These are phyloP conservation scores for Sclerotinia sclerotiorum DNA, from an alignment of 2,329 filamentous ascomycete genomes.

Conservation along the genomic window DNA sequence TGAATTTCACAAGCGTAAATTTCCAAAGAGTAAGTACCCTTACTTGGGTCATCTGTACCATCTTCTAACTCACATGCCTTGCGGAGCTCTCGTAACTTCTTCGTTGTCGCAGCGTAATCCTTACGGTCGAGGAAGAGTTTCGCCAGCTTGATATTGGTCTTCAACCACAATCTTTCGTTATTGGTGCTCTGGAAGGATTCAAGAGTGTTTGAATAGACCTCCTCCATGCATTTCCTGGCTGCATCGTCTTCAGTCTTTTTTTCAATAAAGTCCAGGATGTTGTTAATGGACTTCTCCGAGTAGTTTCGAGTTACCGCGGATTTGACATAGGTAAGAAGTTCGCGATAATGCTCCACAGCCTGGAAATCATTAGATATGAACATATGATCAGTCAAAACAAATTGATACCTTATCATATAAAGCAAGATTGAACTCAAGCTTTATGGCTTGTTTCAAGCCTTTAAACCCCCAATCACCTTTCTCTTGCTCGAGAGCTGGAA, in stretches of 20 bases:
- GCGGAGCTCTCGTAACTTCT: constrained; percentile 86
- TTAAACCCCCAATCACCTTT: constrained; percentile 99
- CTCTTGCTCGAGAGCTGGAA: constrained; percentile 79
- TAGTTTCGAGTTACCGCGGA: constrained; percentile 97
- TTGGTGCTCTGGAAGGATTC: constrained; percentile 96
- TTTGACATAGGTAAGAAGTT: constrained; percentile 96
- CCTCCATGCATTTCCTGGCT: constrained; percentile 80
- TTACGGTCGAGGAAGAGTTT: constrained; percentile 89
- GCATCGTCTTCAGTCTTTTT: constrained; percentile 75
- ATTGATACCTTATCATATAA: constrained; percentile 73
- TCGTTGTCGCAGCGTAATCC: constrained; percentile 76
- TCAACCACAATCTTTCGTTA: constrained; percentile 95
- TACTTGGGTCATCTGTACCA: constrained; percentile 86
- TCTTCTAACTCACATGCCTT: constrained; percentile 84
- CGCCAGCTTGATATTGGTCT: constrained; percentile 96
- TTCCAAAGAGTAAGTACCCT: constrained; percentile 93
- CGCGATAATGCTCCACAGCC: constrained; percentile 89
- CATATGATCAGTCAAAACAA: neutral
- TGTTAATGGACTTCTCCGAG: constrained; percentile 99
- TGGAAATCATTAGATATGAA: constrained; percentile 42
- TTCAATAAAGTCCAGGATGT: constrained; percentile 97
- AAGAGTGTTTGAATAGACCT: constrained; percentile 91
- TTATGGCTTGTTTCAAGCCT: constrained; percentile 95
- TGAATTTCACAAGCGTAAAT: constrained; percentile 97
- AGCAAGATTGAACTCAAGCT: constrained; percentile 91